Conservation (phyloP, 2,329 filamentous ascomycete species). For the Ceratocystis ficicola region DNA sequence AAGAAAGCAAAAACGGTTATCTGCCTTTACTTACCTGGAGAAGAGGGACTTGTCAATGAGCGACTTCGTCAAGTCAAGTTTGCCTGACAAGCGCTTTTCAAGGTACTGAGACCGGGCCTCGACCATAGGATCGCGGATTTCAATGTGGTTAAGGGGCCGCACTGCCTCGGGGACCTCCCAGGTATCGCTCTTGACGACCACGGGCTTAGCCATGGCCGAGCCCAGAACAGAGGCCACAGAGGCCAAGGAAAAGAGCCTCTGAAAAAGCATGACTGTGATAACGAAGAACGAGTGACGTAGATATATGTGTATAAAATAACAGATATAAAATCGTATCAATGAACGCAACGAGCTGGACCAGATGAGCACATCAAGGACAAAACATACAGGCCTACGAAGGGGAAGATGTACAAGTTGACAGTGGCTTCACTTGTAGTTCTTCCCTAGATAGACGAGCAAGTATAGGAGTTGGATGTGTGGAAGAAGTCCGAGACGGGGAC, state of each 20-base stretch:
- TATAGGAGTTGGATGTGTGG: no score
- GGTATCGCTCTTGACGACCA: constrained; percentile 10
- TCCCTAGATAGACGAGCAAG: not conserved
- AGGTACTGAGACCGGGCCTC: constrained; percentile 22
- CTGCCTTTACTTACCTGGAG: not conserved
- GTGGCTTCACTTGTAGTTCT: no score
- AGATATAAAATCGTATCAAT: not conserved
- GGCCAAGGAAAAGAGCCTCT: constrained; percentile 10
- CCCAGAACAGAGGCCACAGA: constrained; percentile 10
- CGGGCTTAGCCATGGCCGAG: constrained; percentile 16
- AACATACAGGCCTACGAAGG: not conserved
- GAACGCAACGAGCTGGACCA: not conserved
- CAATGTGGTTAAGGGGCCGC: constrained; percentile 21
- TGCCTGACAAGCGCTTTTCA: constrained; percentile 24
- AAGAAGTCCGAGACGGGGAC: not conserved
- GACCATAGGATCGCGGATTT: constrained; percentile 19
- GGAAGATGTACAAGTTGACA: not conserved
- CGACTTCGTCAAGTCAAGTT: constrained; percentile 20
- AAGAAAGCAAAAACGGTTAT: not conserved
- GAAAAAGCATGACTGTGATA: not conserved
- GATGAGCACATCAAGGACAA: not conserved
- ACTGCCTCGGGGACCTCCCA: constrained; percentile 14
- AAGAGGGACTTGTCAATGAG: constrained; percentile 2
- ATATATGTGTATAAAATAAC: not conserved
- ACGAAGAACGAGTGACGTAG: not conserved